Percentiles rank a stretch among this genome's conserved stretches.
phyloP scores from a whole-genome alignment of 2,329 filamentous ascomycete species.

The Teratosphaeria gauchensis region DNA sequence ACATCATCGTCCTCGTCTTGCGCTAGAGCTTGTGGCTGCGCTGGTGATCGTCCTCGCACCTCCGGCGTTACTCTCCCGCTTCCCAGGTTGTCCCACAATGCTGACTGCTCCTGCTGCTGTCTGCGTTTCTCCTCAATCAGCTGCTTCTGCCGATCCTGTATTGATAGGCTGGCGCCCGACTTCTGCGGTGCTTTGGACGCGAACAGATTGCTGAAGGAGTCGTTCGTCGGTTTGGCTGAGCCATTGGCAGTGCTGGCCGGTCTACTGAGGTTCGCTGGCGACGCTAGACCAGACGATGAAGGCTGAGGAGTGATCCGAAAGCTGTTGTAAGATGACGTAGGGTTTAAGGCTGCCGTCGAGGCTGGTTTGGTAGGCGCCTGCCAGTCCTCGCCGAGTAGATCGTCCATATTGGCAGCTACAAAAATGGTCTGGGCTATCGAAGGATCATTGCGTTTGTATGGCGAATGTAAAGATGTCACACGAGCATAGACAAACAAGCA shows the following conservation, averaged over 20 bases:
- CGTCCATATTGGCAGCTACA: slow-evolving; percentile 33
- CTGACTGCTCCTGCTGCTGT: slow-evolving; percentile 65
- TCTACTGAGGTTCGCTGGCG: slow-evolving; percentile 24
- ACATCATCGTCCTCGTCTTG: slow-evolving; percentile 48
- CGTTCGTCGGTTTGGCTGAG: slow-evolving; percentile 45
- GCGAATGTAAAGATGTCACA: neutral
- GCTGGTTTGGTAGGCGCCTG: slow-evolving; percentile 21
- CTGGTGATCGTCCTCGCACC: slow-evolving; percentile 15
- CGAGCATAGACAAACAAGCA: neutral
- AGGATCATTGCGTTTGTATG: neutral
- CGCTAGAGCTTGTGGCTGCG: slow-evolving; percentile 11
- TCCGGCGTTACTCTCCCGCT: slow-evolving; percentile 39
- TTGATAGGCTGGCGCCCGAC: slow-evolving; percentile 57
- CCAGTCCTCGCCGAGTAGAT: slow-evolving; percentile 42
- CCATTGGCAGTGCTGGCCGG: slow-evolving; percentile 32
- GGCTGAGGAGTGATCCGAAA: slow-evolving; percentile 29
- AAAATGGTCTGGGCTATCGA: neutral
- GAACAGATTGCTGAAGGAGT: slow-evolving; percentile 72
- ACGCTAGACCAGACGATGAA: slow-evolving; percentile 26
- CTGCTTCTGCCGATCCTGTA: slow-evolving; percentile 56
- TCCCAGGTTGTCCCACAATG: slow-evolving; percentile 66
- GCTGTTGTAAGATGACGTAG: slow-evolving; percentile 24
- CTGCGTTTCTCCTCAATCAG: slow-evolving; percentile 68
- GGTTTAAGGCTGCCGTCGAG: slow-evolving; percentile 11
- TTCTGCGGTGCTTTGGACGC: slow-evolving; percentile 50